Evolutionary conservation across 2,329 filamentous ascomycete genomes (phyloP).

Genomic region (Cladobotryum mycophilum): DNA sequence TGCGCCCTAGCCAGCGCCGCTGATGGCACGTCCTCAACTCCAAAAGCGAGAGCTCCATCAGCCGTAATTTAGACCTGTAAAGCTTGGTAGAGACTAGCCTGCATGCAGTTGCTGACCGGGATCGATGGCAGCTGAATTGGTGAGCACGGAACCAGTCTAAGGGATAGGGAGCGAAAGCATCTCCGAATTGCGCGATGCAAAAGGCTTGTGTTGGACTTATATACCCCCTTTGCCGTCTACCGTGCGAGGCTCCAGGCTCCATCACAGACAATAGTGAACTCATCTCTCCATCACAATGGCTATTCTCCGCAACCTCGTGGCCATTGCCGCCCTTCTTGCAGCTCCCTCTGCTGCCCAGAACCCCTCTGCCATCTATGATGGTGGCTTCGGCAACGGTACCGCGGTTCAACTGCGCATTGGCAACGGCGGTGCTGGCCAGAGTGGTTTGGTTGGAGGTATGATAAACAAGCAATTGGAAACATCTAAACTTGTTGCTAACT

Average conservation of each 20-base stretch:
- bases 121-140: background rate
- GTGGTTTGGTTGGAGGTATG: constrained; percentile 28
- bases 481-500: background rate
- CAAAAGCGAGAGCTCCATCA: background rate
- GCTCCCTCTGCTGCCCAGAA: constrained; percentile 4
- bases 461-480: background rate
- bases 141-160: background rate
- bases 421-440: constrained; percentile 33
- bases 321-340: background rate
- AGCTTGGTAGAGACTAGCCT: too few relatives aligned
- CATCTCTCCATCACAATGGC: background rate
- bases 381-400: constrained; percentile 13
- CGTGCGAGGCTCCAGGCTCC: too few relatives aligned
- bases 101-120: background rate
- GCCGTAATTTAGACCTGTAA: background rate
- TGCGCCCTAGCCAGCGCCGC: background rate
- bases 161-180: too few relatives aligned
- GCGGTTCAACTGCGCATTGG: constrained; percentile 23
- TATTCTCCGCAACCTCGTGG: constrained; percentile 4
- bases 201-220: too few relatives aligned
- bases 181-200: too few relatives aligned
- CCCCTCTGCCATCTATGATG: constrained; percentile 18
- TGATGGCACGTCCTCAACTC: background rate
- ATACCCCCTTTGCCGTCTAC: too few relatives aligned
- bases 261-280: background rate